Conservation (phyloP, 441 rosid species). For the Corymbia calophylla region DNA sequence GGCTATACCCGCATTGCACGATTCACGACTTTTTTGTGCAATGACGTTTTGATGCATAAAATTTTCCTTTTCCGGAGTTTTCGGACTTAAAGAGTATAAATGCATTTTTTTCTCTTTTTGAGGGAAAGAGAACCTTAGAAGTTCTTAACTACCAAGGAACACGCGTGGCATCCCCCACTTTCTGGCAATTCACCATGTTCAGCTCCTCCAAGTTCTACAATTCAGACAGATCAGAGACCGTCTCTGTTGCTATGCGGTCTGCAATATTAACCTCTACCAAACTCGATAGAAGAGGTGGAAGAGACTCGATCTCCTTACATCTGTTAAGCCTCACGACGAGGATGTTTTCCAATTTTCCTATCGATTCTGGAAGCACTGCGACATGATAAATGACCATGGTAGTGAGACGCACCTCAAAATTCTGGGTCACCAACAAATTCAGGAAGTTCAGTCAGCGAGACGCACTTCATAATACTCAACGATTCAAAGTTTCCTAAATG, state of each 20-base stretch:
- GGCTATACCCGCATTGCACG: neutral
- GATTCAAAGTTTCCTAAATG: no score
- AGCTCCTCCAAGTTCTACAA: slow-evolving; percentile 20
- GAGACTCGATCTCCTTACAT: slow-evolving; percentile 34
- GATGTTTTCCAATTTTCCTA: slow-evolving; percentile 44
- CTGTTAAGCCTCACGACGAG: slow-evolving; percentile 14
- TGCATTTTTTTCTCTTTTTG: neutral
- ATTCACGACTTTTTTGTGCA: neutral
- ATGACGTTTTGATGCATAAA: neutral
- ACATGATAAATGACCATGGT: slow-evolving; percentile 20
- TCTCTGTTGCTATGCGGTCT: slow-evolving; percentile 41
- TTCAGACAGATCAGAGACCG: slow-evolving; percentile 28
- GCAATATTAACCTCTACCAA: slow-evolving; percentile 27
- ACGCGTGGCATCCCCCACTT: slow-evolving; percentile 35
- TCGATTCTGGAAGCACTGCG: slow-evolving; percentile 34
- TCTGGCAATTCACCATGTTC: slow-evolving; percentile 46
- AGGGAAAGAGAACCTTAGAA: slow-evolving; percentile 35
- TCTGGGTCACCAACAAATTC: no score
- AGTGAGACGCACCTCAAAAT: slow-evolving; percentile 5
- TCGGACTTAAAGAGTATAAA: neutral
- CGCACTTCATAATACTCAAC: no score
- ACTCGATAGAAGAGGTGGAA: slow-evolving; percentile 46
- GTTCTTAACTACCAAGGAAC: slow-evolving; percentile 25
- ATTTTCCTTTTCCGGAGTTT: neutral
- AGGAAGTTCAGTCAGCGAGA: no score